These are phyloP conservation scores for Tuber calosporum DNA, from an alignment of 495 filamentous ascomycete species.

Conservation along the genomic window DNA sequence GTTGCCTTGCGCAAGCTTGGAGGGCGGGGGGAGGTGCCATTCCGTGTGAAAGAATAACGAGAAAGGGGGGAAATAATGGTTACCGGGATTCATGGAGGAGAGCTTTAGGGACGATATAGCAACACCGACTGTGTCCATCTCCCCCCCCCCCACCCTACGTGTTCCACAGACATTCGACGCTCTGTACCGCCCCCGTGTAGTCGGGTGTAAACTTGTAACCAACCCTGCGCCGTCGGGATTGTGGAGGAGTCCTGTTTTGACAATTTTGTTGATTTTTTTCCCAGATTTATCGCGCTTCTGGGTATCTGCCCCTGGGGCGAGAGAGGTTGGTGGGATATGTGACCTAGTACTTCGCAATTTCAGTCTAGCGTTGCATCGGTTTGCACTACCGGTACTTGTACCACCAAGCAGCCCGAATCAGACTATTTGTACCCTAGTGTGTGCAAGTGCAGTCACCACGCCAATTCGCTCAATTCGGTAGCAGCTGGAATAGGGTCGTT, in stretches of 20 bases:
- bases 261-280: background rate
- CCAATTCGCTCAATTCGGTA: background rate
- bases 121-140: background rate
- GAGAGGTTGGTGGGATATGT: background rate
- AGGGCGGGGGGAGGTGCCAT: background rate
- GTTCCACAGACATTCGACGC: slow-evolving; percentile 6
- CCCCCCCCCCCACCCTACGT: background rate
- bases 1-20: background rate
- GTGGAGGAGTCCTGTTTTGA: background rate
- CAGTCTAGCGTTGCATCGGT: background rate
- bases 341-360: background rate
- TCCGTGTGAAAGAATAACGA: background rate
- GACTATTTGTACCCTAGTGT: background rate
- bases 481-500: background rate
- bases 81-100: background rate
- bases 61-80: background rate
- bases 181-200: slow-evolving; percentile 3
- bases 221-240: background rate
- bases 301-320: background rate
- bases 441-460: background rate
- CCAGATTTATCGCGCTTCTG: background rate
- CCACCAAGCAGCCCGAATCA: background rate
- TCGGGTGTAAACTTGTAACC: background rate
- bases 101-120: background rate
- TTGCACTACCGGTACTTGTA: background rate